phyloP scores from a whole-genome alignment of 208 protist genomes.

The Leishmania amazonensis region DNA sequence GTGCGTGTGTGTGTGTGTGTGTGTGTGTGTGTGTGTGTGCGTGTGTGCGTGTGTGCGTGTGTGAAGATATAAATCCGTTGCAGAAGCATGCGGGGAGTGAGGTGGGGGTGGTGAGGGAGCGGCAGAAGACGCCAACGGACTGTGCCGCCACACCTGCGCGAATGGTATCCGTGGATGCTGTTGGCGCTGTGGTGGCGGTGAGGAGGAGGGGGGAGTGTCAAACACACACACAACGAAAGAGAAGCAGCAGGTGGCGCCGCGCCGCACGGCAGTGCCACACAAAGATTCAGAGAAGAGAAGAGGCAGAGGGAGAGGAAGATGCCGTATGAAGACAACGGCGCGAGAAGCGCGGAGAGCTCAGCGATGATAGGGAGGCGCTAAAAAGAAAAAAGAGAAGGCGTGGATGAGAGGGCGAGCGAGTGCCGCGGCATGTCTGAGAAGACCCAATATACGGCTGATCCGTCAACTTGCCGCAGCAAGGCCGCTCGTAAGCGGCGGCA shows the following conservation, averaged over 20 bases:
- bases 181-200: not conserved
- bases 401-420: not conserved
- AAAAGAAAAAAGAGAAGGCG: not conserved
- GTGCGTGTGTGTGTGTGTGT: too few relatives aligned
- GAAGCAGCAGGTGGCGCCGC: not conserved
- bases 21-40: too few relatives aligned
- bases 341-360: not conserved
- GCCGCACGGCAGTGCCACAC: not conserved
- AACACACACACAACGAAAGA: not conserved
- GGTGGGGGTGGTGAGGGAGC: not conserved
- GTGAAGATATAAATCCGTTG: not conserved
- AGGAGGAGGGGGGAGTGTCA: not conserved
- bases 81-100: not conserved
- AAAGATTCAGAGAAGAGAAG: slow-evolving; percentile 1
- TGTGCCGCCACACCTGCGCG: too few relatives aligned
- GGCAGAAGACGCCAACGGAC: not conserved
- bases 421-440: not conserved
- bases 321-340: not conserved
- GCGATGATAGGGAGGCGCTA: not conserved
- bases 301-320: slow-evolving; percentile 11
- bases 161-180: not conserved
- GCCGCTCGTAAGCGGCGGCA: not conserved
- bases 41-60: too few relatives aligned
- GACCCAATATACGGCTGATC: not conserved
- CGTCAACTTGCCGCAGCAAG: not conserved